Percentiles rank a stretch among this genome's conserved stretches.
Conservation (phyloP, 176 grass and related monocot species). For the Microstegium vimineum region DNA sequence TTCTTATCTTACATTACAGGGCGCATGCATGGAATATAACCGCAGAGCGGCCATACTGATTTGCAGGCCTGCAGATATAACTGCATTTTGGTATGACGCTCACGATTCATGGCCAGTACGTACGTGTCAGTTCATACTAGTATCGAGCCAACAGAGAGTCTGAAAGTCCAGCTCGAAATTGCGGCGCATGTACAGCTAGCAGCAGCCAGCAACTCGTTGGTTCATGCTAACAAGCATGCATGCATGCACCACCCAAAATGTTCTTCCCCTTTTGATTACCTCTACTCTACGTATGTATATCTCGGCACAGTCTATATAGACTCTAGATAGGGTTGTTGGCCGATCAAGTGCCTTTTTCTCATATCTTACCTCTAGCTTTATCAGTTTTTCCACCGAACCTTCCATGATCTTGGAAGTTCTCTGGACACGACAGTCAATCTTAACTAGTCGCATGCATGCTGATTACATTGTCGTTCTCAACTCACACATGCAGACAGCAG, state of each 20-base stretch:
- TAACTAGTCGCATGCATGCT: not conserved
- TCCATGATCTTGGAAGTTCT: not conserved
- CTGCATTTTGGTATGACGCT: not conserved
- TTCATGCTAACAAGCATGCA: not conserved
- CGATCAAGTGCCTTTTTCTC: not conserved
- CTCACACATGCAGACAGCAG: not conserved
- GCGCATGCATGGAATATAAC: not conserved
- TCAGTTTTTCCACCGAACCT: not conserved
- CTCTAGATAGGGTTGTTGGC: not conserved
- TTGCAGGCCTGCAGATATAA: not conserved
- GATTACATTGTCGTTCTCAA: not conserved
- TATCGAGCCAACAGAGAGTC: not conserved
- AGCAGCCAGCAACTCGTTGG: not conserved
- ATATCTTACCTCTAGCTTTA: not conserved
- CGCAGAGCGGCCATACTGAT: constrained; percentile 7
- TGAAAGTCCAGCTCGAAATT: constrained; percentile 24
- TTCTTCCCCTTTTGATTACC: not conserved
- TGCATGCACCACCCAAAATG: not conserved
- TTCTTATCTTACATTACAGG: not conserved
- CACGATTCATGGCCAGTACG: not conserved
- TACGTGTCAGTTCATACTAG: not conserved
- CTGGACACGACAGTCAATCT: not conserved
- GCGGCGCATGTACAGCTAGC: not conserved
- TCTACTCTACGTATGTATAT: not conserved
- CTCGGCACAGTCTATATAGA: not conserved